Percentiles rank a stretch among this genome's conserved stretches.
Conservation (phyloP, 306 rosid genomes). For the Dicorynia guianensis region DNA sequence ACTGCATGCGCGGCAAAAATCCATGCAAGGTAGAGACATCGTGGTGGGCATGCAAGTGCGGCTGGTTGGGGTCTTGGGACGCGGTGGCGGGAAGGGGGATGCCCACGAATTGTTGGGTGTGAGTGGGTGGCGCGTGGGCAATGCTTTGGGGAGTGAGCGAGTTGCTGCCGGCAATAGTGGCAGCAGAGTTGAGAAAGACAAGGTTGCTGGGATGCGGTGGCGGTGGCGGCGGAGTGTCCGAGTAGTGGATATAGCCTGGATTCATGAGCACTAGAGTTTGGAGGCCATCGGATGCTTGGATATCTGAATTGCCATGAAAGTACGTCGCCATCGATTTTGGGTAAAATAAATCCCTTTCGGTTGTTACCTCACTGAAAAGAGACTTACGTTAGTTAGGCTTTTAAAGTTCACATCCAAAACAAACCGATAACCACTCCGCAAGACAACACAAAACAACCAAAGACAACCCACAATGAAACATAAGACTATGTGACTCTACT, state of each 20-base stretch:
- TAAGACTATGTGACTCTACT: conserved; percentile 12
- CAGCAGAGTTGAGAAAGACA: conserved; percentile 62
- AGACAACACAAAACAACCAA: neutral
- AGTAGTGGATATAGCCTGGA: conserved; percentile 77
- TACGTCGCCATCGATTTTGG: conserved; percentile 79
- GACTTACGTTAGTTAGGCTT: conserved; percentile 43
- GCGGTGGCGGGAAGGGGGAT: conserved; percentile 53
- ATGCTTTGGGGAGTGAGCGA: conserved; percentile 42
- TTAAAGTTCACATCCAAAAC: conserved; percentile 42
- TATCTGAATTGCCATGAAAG: conserved; percentile 83
- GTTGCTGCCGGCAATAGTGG: conserved; percentile 45
- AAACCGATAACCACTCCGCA: neutral
- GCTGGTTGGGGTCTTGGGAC: conserved; percentile 54
- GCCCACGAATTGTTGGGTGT: conserved; percentile 71
- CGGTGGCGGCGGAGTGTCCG: conserved; percentile 73
- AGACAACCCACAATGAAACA: conserved; percentile 8
- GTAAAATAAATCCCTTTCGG: conserved; percentile 22
- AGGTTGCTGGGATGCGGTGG: conserved; percentile 52
- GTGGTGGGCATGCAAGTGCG: conserved; percentile 53
- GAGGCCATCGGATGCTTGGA: conserved; percentile 76
- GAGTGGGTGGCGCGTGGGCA: conserved; percentile 65
- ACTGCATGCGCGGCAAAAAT: conserved; percentile 69
- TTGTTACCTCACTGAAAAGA: conserved; percentile 49
- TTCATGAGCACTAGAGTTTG: conserved; percentile 94
- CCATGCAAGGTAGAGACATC: conserved; percentile 86